These are phyloP conservation scores for Leccinum subgranulosum DNA, from an alignment of 768 basidiomycete genomes.

Conservation along the genomic window DNA sequence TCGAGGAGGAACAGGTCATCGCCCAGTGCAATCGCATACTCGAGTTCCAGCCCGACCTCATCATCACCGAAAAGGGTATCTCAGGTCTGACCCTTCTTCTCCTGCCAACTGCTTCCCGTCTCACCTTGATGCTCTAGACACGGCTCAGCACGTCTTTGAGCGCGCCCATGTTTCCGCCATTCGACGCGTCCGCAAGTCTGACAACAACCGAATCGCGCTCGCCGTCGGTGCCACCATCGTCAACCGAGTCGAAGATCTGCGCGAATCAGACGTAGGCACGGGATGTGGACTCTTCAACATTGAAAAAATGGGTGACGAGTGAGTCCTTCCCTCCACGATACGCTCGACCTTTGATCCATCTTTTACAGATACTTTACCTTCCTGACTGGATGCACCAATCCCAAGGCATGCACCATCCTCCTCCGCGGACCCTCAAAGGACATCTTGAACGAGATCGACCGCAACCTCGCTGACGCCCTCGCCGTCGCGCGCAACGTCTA, in stretches of 20 bases:
- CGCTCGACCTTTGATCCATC: neutral
- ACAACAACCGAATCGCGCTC: constrained; percentile 97
- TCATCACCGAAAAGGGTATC: constrained; percentile 97
- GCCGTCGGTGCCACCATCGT: constrained; percentile 35
- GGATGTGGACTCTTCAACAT: too few species aligned
- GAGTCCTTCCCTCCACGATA: too few species aligned
- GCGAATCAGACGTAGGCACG: too few species aligned
- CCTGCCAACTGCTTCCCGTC: neutral
- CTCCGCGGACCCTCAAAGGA: constrained; percentile 98
- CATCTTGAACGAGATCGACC: constrained; percentile 96
- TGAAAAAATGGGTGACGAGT: too few species aligned
- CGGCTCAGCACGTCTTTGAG: constrained; percentile 87
- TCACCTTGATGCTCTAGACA: constrained; percentile 47
- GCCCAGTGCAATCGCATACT: constrained; percentile 76
- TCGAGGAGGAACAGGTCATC: constrained; percentile 98
- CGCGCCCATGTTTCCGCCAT: constrained; percentile 89
- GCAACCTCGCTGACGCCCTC: constrained; percentile 98
- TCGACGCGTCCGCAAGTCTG: constrained; percentile 96
- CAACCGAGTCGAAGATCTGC: too few species aligned
- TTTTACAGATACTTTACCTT: constrained; percentile 86
- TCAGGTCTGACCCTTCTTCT: constrained; percentile 53
- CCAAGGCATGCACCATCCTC: constrained; percentile 97
- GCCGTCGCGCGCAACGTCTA: constrained; percentile 95
- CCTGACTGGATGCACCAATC: constrained; percentile 84
- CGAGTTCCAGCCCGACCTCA: constrained; percentile 91